Evolutionary conservation across 352 stramenopile genomes (phyloP).

Genomic region (Phytophthora megakarya): DNA sequence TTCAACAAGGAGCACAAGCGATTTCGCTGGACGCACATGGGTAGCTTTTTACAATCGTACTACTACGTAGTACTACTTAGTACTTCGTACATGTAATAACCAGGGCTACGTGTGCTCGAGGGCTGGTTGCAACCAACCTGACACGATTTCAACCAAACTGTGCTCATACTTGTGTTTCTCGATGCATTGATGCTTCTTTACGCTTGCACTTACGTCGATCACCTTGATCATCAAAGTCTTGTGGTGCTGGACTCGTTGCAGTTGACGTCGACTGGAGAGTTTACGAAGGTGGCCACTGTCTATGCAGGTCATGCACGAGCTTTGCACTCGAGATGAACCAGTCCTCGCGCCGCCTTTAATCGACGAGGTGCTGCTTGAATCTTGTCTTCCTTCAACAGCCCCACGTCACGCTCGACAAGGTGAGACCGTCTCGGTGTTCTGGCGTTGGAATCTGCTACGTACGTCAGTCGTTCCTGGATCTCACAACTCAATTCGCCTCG

Average conservation of each 20-base stretch:
- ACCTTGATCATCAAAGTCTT: not conserved
- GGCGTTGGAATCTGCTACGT: slow-evolving; percentile 13
- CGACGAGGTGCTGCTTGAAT: slow-evolving; percentile 41
- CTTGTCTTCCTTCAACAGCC: slow-evolving; percentile 1
- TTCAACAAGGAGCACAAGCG: too few species aligned
- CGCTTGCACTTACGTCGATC: too few species aligned
- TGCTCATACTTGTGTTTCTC: too few species aligned
- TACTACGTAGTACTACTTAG: too few species aligned
- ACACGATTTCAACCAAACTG: too few species aligned
- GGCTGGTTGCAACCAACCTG: too few species aligned
- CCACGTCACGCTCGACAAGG: slow-evolving; percentile 15
- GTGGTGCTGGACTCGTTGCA: not conserved
- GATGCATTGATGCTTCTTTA: too few species aligned
- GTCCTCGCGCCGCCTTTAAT: slow-evolving; percentile 32
- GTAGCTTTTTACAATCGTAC: too few species aligned
- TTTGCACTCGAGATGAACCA: slow-evolving; percentile 25
- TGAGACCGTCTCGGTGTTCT: slow-evolving; percentile 23
- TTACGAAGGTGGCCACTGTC: slow-evolving; percentile 20
- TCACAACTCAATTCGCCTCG: slow-evolving; percentile 20
- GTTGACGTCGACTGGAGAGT: slow-evolving; percentile 3
- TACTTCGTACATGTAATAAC: too few species aligned
- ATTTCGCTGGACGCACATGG: too few species aligned
- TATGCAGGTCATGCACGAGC: slow-evolving; percentile 17
- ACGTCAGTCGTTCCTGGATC: slow-evolving; percentile 12
- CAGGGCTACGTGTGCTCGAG: too few species aligned